Evolutionary conservation across 257 asterid genomes (phyloP).

Genomic region (Fraxinus americana): DNA sequence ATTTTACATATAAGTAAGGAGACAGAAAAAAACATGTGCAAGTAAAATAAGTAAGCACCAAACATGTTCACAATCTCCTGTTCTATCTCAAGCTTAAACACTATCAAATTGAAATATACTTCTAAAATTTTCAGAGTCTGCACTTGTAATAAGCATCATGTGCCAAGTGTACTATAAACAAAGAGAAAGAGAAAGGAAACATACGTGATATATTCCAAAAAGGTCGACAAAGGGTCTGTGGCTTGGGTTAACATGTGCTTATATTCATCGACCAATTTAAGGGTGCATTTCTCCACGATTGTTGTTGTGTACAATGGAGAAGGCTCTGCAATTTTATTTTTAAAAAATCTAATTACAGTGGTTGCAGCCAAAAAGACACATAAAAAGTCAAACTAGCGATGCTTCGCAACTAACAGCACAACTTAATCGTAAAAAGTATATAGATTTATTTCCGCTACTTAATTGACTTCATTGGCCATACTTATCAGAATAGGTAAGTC

Average conservation of each 20-base stretch:
- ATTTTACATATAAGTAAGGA: too few relatives aligned
- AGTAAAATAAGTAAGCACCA: too few relatives aligned
- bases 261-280: conserved; percentile 86
- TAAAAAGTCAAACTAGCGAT: neutral
- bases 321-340: conserved; percentile 61
- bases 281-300: conserved; percentile 96
- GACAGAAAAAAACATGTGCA: too few relatives aligned
- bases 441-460: conserved; percentile 15
- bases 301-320: conserved; percentile 93
- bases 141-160: neutral
- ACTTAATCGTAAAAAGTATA: conserved; percentile 1
- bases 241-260: conserved; percentile 93
- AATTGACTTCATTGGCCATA: neutral
- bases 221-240: conserved; percentile 87
- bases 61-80: neutral
- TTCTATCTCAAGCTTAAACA: neutral
- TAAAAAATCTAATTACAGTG: conserved; percentile 10
- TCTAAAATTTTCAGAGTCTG: neutral
- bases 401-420: conserved; percentile 9
- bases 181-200: conserved; percentile 11
- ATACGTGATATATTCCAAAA: conserved; percentile 83
- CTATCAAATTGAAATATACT: neutral
- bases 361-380: conserved; percentile 7
- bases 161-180: neutral
- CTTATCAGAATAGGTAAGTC: neutral